Percentiles rank a stretch among this genome's conserved stretches.
These are phyloP conservation scores for Rhizopus delemar DNA, from an alignment of 371 early-diverging fungal species.

Conservation along the genomic window DNA sequence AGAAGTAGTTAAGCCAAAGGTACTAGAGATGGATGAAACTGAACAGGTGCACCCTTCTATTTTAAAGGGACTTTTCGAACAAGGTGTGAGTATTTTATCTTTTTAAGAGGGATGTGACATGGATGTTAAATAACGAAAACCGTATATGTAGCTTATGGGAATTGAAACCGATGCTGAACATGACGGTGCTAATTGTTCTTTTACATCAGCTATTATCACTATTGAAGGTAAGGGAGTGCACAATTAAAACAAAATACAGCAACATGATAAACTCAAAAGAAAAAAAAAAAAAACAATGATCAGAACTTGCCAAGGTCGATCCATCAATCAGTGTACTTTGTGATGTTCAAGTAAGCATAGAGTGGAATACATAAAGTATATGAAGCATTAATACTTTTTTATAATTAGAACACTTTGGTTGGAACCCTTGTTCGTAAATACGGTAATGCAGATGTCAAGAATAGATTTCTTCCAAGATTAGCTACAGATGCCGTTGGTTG, in stretches of 20 bases:
- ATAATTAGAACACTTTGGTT: slow-evolving; percentile 84
- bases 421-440: slow-evolving; percentile 93
- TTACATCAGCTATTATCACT: slow-evolving; percentile 89
- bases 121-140: not conserved
- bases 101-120: slow-evolving; percentile 3
- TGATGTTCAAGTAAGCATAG: slow-evolving; percentile 84
- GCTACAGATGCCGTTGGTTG: slow-evolving; percentile 87
- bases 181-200: slow-evolving; percentile 86
- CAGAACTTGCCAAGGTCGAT: slow-evolving; percentile 95
- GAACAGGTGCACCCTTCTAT: slow-evolving; percentile 80
- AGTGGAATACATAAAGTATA: not conserved
- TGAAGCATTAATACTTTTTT: not conserved
- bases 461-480: slow-evolving; percentile 82
- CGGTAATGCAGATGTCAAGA: slow-evolving; percentile 73
- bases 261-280: not conserved
- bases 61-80: slow-evolving; percentile 86
- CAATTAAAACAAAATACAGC: not conserved
- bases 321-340: slow-evolving; percentile 90
- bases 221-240: slow-evolving; percentile 69
- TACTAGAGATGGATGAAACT: slow-evolving; percentile 91
- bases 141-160: slow-evolving; percentile 81
- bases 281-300: not conserved
- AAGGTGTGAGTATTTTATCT: slow-evolving; percentile 20
- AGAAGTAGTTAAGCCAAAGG: slow-evolving; percentile 85
- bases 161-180: slow-evolving; percentile 86